phyloP scores from a whole-genome alignment of 2,329 filamentous ascomycete species.

The Diaporthe sp. region DNA sequence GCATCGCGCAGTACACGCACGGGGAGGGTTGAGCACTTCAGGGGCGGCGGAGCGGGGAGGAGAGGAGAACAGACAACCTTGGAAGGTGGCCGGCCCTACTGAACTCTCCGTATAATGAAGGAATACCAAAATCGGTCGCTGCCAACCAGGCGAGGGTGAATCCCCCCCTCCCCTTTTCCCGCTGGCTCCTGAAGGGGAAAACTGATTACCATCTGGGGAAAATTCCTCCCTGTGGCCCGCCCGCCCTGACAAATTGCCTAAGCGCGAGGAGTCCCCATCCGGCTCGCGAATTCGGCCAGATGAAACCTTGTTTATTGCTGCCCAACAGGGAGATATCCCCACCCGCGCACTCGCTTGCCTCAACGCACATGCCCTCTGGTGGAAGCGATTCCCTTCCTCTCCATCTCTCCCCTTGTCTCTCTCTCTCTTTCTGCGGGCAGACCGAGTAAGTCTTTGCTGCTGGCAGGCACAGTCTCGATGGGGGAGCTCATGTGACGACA shows the following conservation, averaged over 20 bases:
- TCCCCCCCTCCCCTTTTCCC: no score
- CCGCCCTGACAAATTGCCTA: conserved; percentile 20
- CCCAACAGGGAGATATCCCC: conserved; percentile 5
- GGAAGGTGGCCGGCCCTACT: not conserved
- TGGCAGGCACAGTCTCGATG: not conserved
- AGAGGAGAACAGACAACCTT: not conserved
- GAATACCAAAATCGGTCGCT: not conserved
- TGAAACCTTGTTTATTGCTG: conserved; percentile 21
- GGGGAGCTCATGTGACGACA: not conserved
- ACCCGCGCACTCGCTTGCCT: not conserved
- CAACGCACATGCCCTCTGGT: not conserved
- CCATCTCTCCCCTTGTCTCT: no score
- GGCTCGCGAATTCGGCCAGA: conserved; percentile 19
- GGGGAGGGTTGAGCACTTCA: not conserved
- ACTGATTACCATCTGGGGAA: not conserved
- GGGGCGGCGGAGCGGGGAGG: conserved; percentile 10
- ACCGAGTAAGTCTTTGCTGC: not conserved
- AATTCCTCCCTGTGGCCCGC: not conserved
- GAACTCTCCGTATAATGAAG: not conserved
- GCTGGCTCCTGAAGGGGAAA: not conserved
- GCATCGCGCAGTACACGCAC: not conserved
- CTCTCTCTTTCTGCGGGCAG: no score
- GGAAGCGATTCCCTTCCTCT: not conserved
- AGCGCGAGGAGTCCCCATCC: not conserved
- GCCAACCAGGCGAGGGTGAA: not conserved